phyloP scores from a whole-genome alignment of 345 rosid species.

The Excoecaria cochinchinensis region DNA sequence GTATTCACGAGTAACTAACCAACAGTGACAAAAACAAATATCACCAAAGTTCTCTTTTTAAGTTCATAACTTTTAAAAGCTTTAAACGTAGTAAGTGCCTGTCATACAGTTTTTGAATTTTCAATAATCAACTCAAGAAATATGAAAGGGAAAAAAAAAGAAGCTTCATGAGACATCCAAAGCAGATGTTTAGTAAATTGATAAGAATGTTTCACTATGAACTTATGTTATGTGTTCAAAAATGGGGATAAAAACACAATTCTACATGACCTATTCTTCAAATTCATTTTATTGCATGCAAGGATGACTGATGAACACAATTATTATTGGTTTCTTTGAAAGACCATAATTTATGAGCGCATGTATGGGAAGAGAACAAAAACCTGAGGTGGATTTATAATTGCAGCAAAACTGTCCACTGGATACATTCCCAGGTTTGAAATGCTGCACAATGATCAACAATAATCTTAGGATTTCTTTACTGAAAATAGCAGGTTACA shows the following conservation, averaged over 20 bases:
- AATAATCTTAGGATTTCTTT: background rate
- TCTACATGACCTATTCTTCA: background rate
- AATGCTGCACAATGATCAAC: slow-evolving; percentile 62
- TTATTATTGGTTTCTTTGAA: background rate
- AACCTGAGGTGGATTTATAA: slow-evolving; percentile 98
- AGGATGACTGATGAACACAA: background rate
- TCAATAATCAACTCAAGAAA: background rate
- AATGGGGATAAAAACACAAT: background rate
- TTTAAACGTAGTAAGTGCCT: background rate
- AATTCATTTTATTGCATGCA: background rate
- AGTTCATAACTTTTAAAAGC: background rate
- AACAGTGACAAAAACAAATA: background rate
- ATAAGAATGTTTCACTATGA: background rate
- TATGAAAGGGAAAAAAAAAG: background rate
- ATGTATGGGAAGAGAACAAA: slow-evolving; percentile 23
- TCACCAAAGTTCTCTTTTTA: background rate
- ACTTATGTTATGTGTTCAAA: background rate
- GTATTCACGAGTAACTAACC: background rate
- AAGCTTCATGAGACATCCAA: background rate
- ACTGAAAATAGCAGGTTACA: background rate
- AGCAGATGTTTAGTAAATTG: too few relatives aligned
- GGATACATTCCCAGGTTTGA: slow-evolving; percentile 99
- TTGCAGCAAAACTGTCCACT: slow-evolving; percentile 87
- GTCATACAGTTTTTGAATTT: background rate
- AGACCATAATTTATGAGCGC: background rate